Base-by-base conservation (phyloP, 306 rosid genomes). In the Corylus americana region DNA sequence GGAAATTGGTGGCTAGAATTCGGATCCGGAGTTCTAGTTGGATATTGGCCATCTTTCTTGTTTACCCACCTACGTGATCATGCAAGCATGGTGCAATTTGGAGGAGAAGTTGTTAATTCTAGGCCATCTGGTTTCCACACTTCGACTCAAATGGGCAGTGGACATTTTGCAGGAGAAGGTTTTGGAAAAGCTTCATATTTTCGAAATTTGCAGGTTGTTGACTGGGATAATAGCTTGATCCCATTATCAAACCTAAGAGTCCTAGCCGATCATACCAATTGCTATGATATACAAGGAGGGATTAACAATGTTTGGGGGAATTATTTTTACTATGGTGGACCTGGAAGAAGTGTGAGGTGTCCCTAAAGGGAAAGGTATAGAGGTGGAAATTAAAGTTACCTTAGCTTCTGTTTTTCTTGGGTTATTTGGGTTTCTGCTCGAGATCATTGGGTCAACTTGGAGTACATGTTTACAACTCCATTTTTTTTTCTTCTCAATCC, bases 1-100 rank as follows among this genome's bases (percentile, higher is more conserved):
- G 98, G 98, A 11, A 87, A 94, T 29, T 94, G 98, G 98, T 94
- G 98, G 98, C 90, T 94, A 50, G 92, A 68, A 42, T 92, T 92
- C 50, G 97, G 97, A 66, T 86, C 93, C 0, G 97, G 95, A 0
- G 80, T 90, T 8, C 73, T 92, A 50, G 95, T 94, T 2, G 97
- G 98, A 61, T 94, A 94, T 22, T 94, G 98, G 98, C 98, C 98
- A 11, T 87, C 98, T 3, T 87, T 94, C 51, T 69, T 94, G 71
- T 94, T 94, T 82, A 92, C 92, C 1, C 98, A 92, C 80, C 84
- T 94, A 35, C 86, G 83, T 49, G 79, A 86, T 55, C 97, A 90
- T 80, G 98, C 97, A 72, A 94, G 93, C 79, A 94, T 91, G 98
- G 91, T 91, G 0, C 98, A 94, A 73, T 94, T 92, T 73, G 97